Evolutionary conservation across 176 grass and related monocot species (phyloP), one percentile per base, ranked within the genome.

Genomic region (Cenchrus purpureus): DNA sequence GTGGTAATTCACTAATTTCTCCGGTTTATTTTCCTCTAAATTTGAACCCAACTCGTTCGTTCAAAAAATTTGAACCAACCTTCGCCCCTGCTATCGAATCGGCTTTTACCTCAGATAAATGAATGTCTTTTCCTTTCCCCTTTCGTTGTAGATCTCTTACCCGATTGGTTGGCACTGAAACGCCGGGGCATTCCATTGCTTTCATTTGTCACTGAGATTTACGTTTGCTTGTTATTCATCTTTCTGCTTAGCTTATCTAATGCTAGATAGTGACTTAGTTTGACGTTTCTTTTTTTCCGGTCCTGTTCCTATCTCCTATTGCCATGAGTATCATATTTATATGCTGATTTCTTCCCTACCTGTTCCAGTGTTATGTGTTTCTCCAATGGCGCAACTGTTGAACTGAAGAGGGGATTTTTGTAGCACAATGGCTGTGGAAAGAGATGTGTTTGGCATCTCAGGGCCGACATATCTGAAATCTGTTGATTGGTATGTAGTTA

Each of bases 391-490:
- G 6, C 56, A 60, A 40, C 9, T 76, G 34, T 69, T 59, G 31
- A 75, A 54, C 68, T 69, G 68, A 87, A 90, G 59, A 87, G 55
- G 60, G 55, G 4, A 49, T 51, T 79, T 68, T 29, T 79, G 72
- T 84, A 80, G 75, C 60, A 5, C 12, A 34, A 98, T 98, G 96
- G 85, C 85, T 74, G 89, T 89, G 52, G 91, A 98, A 68, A 98
- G 79, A 74, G 96, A 98, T 72, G 65, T 94, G 10, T 95, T 98
- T 89, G 75, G 61, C 71, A 81, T 95, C 14, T 83, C 87, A 43
- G 97, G 93, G 52, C 97, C 93, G 6, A 82, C 84, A 46, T 88
- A 98, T 85, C 84, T 98, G 57, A 91, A 80, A 28, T 83, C 93
- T 71, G 71, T 95, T 44, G 70, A 92, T 64, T 98, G 97, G 97